These are phyloP conservation scores for Tagetes patula DNA, from an alignment of 129 eudicot species.

Conservation along the genomic window DNA sequence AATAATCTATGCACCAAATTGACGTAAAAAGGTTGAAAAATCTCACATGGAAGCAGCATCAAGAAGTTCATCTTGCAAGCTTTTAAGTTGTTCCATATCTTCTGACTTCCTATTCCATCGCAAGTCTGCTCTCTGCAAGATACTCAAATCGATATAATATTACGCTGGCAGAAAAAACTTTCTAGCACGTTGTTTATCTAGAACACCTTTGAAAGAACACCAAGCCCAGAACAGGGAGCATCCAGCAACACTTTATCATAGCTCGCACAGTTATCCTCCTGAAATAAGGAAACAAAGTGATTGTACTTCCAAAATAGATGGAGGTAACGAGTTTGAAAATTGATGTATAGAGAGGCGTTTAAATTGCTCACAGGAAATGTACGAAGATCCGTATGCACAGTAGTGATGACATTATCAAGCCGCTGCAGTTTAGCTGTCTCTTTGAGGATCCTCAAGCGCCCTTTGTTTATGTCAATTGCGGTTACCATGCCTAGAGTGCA, in stretches of 20 bases:
- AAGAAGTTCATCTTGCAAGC: slow-evolving; percentile 80
- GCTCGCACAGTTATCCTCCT: slow-evolving; percentile 44
- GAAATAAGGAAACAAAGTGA: slow-evolving; percentile 4
- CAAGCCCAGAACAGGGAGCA: slow-evolving; percentile 96
- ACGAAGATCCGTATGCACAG: slow-evolving; percentile 77
- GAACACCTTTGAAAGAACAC: slow-evolving; percentile 91
- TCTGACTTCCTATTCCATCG: slow-evolving; percentile 94
- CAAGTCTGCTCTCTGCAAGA: slow-evolving; percentile 77
- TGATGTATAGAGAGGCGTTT: background rate
- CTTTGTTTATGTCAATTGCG: slow-evolving; percentile 84
- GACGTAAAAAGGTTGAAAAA: slow-evolving; percentile 1
- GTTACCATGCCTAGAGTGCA: slow-evolving; percentile 62
- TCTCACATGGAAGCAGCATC: slow-evolving; percentile 86
- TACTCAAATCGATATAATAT: background rate
- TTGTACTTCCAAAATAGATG: background rate
- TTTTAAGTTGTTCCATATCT: slow-evolving; percentile 85
- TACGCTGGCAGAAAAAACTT: background rate
- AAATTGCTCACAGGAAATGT: slow-evolving; percentile 55
- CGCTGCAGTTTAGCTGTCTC: slow-evolving; percentile 79
- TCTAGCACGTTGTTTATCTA: slow-evolving; percentile 4
- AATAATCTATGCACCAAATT: background rate
- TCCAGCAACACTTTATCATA: slow-evolving; percentile 88
- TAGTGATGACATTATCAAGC: slow-evolving; percentile 60
- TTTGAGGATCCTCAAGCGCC: slow-evolving; percentile 80
- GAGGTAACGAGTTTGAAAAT: slow-evolving; percentile 3